These are phyloP conservation scores for Leishmania guyanensis DNA, from an alignment of 208 protist genomes.

Conservation along the genomic window DNA sequence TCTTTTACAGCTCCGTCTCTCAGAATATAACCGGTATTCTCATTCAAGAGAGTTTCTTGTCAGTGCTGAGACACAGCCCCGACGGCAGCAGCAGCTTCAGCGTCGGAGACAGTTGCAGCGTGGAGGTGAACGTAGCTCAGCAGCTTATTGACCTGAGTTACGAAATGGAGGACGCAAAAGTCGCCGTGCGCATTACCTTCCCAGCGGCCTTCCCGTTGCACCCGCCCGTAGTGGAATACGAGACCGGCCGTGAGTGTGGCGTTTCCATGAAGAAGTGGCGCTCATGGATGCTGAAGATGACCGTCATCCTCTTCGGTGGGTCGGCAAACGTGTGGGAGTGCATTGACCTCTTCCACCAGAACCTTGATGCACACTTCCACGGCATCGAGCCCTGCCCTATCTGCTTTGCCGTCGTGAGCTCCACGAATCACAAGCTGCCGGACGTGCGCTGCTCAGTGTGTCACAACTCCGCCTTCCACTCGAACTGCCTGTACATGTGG, in stretches of 20 bases:
- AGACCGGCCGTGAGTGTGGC: conserved; percentile 65
- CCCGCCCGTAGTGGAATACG: conserved; percentile 53
- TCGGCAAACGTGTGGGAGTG: conserved; percentile 84
- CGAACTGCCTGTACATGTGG: conserved; percentile 90
- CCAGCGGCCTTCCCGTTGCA: conserved; percentile 75
- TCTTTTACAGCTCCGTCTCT: conserved; percentile 70
- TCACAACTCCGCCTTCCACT: conserved; percentile 86
- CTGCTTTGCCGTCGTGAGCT: conserved; percentile 89
- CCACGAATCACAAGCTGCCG: conserved; percentile 78
- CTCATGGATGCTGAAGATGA: conserved; percentile 91
- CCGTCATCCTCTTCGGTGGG: conserved; percentile 79
- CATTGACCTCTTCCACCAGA: conserved; percentile 85
- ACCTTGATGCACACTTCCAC: conserved; percentile 90
- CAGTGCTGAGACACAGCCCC: conserved; percentile 69
- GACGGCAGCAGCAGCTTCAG: conserved; percentile 65
- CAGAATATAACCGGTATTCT: conserved; percentile 71
- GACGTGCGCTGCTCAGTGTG: conserved; percentile 88
- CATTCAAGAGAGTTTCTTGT: conserved; percentile 76
- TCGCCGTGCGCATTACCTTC: conserved; percentile 72
- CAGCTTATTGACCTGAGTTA: conserved; percentile 71
- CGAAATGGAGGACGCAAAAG: conserved; percentile 83
- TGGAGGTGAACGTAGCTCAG: conserved; percentile 62
- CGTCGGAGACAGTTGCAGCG: conserved; percentile 62
- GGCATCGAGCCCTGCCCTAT: conserved; percentile 92
- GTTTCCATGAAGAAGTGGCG: conserved; percentile 83